These are phyloP conservation scores for Leishmania martiniquensis DNA, from an alignment of 208 protist species.

Conservation along the genomic window DNA sequence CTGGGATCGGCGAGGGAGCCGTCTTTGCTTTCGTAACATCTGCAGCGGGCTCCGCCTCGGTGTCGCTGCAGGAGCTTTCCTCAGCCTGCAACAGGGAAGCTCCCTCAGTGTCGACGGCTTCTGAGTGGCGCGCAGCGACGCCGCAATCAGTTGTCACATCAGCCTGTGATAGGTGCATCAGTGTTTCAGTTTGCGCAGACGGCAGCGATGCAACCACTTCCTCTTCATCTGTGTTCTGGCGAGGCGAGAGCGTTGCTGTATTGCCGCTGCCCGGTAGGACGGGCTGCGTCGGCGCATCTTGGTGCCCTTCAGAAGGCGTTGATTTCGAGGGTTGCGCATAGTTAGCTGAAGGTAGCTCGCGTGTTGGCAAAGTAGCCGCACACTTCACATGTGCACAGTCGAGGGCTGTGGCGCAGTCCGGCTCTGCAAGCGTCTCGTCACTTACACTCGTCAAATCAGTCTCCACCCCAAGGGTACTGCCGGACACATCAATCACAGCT, in stretches of 20 bases:
- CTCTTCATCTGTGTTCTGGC: not conserved
- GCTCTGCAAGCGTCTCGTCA: constrained; percentile 9
- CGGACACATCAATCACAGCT: not conserved
- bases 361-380: not conserved
- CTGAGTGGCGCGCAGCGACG: not conserved
- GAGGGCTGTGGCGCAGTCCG: not conserved
- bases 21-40: not conserved
- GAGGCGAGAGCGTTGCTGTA: not conserved
- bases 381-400: not conserved
- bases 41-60: not conserved
- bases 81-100: not conserved
- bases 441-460: constrained; percentile 9
- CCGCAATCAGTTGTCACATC: not conserved
- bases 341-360: not conserved
- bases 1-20: not conserved
- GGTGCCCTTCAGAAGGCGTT: not conserved
- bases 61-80: not conserved
- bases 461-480: not conserved
- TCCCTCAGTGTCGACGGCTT: not conserved
- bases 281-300: not conserved
- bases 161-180: not conserved
- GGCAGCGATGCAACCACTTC: not conserved
- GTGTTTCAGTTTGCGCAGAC: not conserved
- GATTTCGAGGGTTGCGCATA: not conserved
- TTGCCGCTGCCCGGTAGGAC: not conserved